Evolutionary conservation across 2,329 filamentous ascomycete genomes (phyloP), one percentile per base, ranked within the genome.

Genomic region (Claviceps pazoutovae): DNA sequence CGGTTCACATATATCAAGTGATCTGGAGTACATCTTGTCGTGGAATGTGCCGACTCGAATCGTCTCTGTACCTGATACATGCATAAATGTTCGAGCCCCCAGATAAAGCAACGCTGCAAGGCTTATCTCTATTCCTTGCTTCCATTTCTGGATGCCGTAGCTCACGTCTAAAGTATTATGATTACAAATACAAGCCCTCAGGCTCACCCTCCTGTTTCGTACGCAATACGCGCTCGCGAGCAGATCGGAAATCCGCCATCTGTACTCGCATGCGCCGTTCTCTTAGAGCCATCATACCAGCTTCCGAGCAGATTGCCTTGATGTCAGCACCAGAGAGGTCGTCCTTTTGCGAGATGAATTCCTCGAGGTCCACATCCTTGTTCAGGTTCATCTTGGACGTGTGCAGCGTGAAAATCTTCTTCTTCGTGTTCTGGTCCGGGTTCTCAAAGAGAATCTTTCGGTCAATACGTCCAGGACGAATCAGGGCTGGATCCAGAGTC

Each of bases 141-240:
- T 26, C 21, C 17, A 11, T 38, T 17, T 16, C 9, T n/a, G 17
- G 21, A n/a, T 11, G 19, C 43, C 14, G 8, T 46, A 13, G 21
- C 11, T 16, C 19, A 38, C 17, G 44, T 34, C 48, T 49, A 54
- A 46, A 48, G 54, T 54, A 51, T 51, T 64, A 61, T 60, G 65
- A 45, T 63, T 96, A 98, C 85, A 98, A 82, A 74, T 98, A 98
- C 79, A 98, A 73, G 60, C 93, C 93, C 74, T 98, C 93, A 0
- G 94, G 93, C 72, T 97, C 94, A 60, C 91, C 91, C 74, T 98
- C 93, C 64, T 86, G 93, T 83, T 98, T 98, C 48, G 94, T 98
- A 74, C 95, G 94, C 68, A 98, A 77, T 56, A 98, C 94, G 58
- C 88, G 83, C 72, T 98, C 93, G 61, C 91, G 80, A 23, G 93